Base-by-base conservation (phyloP, 108 stramenopile species). In the Skeletonema grethae region DNA sequence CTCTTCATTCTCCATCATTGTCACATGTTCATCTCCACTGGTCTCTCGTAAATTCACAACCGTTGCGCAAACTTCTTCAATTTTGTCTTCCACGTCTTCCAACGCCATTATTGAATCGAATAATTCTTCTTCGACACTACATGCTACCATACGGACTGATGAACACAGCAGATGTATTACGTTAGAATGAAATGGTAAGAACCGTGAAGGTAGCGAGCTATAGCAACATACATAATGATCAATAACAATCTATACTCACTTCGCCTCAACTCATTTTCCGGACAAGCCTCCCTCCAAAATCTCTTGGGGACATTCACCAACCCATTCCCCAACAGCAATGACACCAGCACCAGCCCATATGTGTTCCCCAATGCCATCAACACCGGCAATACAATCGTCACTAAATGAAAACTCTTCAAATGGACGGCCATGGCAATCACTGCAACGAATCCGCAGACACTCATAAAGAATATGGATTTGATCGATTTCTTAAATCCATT, bases 301-400 rank as follows among this genome's bases (percentile, higher is more conserved):
- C 63, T 62, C 35, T 89, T 82, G n/a, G 94, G 94, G 28, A 95
- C 63, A 56, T 79, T 86, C 7, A 95, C 89, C 46, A 95, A 65
- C 13, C 94, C 94, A 58, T 91, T 88, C 6, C 94, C 94, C 67
- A 95, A 63, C 11, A 92, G 69, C 12, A 92, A 64, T 38, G 85
- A 78, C 9, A 93, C 87, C 60, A 95, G 70, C 57, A 95, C 67
- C 35, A 95, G 79, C 22, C 94, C 94, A 65, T 95, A 95, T 2
- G 94, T 95, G 69, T 95, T 95, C 12, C 88, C 87, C 70, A 86
- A 36, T 2, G 91, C 90, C 90, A 95, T 95, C 18, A 93, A 31
- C 13, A 91, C 82, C 0, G 88, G 88, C 32, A 85, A 16, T 5
- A 82, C 64, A n/a, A 66, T 63, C 35, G 59, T 25, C 10, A 82